Evolutionary conservation across 371 early-diverging fungal genomes (phyloP), one percentile per base, ranked within the genome.

Genomic region (Mortierella sp.): DNA sequence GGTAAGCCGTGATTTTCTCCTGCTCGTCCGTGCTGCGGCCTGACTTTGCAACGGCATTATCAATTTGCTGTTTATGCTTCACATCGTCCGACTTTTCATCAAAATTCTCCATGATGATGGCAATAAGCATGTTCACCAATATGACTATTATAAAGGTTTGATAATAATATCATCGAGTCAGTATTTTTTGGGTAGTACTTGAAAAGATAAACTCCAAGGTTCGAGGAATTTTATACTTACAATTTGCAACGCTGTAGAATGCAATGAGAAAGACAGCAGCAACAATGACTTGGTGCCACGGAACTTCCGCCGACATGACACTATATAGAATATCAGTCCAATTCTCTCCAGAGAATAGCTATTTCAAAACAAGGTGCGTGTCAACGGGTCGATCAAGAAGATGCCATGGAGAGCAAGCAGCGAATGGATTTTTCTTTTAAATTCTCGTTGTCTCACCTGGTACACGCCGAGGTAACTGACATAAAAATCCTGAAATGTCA

Each of bases 281-380:
- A 5, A 89, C 70, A 20, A 85, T 84, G 51, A 86, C 84, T 24
- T 89, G 88, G 2, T 67, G 57, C 22, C 77, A 77, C 6, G 43
- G 43, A 14, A 43, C 9, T 43, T 55, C 63, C 2, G 73, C 49
- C 10, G 84, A 68, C 88, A 93, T 89, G 8, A 85, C 85, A 61
- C 78, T 83, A 59, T 90, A 90, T 10, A 93, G 68, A 14, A 91
- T 87, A 9, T 87, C 88, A 0, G 92, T 90, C 93, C 93, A 93
- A 73, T 91, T 87, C 68, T 91, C 91, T 30, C 91, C 92, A 30
- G 92, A 91, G 74, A 93, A 91, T 16, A 93, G 67, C 90, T 90
- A 72, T 28, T 24, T 2, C 24, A 55, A 49, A 3, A 28, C n/a
- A 61, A 20, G 18, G 11, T 30, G 5, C 35, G 5, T 14, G 14